Conservation (phyloP, 495 filamentous ascomycete species). For the Neurospora sp. region DNA sequence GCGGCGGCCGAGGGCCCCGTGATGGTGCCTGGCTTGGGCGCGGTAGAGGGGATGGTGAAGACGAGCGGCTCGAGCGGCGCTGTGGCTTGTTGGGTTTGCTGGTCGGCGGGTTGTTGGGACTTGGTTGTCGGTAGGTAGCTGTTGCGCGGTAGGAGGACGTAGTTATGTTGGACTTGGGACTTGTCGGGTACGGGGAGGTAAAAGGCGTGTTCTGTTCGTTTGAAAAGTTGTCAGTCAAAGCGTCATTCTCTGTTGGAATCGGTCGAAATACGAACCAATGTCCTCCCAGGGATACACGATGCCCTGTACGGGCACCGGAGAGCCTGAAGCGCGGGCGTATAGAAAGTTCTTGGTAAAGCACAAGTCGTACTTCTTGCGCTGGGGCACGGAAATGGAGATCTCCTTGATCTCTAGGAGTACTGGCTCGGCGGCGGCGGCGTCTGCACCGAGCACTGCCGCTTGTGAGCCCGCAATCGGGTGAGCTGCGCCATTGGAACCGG, state of each 20-base stretch:
- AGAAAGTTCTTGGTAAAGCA: conserved; percentile 59
- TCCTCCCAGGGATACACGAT: conserved; percentile 55
- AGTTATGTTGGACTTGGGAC: conserved; percentile 76
- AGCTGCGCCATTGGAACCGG: conserved; percentile 6
- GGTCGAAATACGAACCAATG: conserved; percentile 53
- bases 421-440: conserved; percentile 33
- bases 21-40: conserved; percentile 53
- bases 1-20: conserved; percentile 30
- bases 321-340: conserved; percentile 54
- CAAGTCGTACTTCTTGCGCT: conserved; percentile 84
- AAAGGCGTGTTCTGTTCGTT: conserved; percentile 53
- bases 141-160: conserved; percentile 71
- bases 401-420: conserved; percentile 55
- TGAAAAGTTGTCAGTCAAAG: not conserved
- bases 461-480: not conserved
- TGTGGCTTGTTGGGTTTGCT: conserved; percentile 23
- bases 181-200: conserved; percentile 90
- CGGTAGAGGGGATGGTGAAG: conserved; percentile 68
- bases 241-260: conserved; percentile 12
- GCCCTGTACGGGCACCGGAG: conserved; percentile 56
- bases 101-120: conserved; percentile 3
- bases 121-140: conserved; percentile 36
- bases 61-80: conserved; percentile 59
- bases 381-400: conserved; percentile 67
- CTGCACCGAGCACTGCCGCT: conserved; percentile 4